Conservation (phyloP, 208 protist genomes). For the Jaenimonas drosophilae region DNA sequence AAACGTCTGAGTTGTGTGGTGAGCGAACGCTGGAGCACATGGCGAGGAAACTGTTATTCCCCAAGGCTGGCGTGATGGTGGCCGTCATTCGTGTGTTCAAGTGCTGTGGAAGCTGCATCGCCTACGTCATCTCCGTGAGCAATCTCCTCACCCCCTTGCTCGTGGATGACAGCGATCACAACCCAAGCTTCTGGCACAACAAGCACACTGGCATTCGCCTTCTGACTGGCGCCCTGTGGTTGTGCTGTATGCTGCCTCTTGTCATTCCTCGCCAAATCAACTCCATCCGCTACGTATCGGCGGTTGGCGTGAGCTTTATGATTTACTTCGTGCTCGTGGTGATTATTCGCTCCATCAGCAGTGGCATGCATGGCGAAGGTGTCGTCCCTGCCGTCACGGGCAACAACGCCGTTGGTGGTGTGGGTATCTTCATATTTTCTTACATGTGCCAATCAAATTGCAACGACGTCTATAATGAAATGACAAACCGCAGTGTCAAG, state of each 20-base stretch:
- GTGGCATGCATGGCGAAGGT: constrained; percentile 7
- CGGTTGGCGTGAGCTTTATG: constrained; percentile 10
- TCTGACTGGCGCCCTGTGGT: constrained; percentile 12
- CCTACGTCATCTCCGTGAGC: constrained; percentile 46
- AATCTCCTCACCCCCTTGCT: constrained; percentile 33
- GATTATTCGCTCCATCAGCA: constrained; percentile 10
- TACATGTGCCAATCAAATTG: constrained; percentile 25
- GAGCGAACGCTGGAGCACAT: constrained; percentile 32
- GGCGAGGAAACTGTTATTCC: constrained; percentile 15
- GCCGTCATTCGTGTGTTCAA: constrained; percentile 20
- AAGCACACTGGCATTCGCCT: constrained; percentile 9
- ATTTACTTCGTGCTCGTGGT: constrained; percentile 14
- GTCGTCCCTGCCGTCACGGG: constrained; percentile 9
- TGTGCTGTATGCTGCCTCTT: constrained; percentile 20
- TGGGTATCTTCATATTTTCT: constrained; percentile 20
- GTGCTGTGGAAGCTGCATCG: constrained; percentile 31
- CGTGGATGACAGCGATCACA: constrained; percentile 3
- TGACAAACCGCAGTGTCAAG: constrained; percentile 9
- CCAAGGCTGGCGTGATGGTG: constrained; percentile 8
- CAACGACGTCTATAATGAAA: constrained; percentile 26
- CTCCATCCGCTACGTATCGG: constrained; percentile 20
- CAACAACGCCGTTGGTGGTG: constrained; percentile 4
- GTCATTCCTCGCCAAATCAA: constrained; percentile 17
- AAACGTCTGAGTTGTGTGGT: constrained; percentile 17
- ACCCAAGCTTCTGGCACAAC: constrained; percentile 6